Evolutionary conservation across 176 grass and related monocot genomes (phyloP).

Genomic region (Bolboschoenus planiculmis): DNA sequence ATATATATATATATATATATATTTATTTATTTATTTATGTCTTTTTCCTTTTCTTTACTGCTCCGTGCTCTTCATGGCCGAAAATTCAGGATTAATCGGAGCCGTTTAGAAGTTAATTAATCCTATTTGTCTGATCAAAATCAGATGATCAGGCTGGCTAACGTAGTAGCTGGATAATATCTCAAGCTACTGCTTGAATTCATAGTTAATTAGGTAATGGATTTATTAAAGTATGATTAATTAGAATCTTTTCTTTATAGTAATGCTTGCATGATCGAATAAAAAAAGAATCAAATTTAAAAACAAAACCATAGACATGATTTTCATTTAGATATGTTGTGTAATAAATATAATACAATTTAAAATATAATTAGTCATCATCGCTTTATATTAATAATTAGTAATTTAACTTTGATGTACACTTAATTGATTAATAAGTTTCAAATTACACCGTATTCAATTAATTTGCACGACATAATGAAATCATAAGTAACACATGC

Average conservation of each 20-base stretch:
- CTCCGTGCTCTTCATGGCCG: neutral
- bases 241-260: no score
- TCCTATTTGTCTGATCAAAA: neutral
- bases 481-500: neutral
- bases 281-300: no score
- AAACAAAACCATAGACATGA: neutral
- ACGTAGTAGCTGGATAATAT: neutral
- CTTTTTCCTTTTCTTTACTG: neutral
- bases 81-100: neutral
- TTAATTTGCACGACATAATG: neutral
- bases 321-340: neutral
- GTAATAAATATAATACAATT: neutral
- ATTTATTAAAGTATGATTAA: neutral
- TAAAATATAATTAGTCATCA: neutral
- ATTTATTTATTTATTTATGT: neutral
- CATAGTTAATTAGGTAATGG: neutral
- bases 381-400: neutral
- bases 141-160: neutral
- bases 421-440: neutral
- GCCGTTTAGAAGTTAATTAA: no score
- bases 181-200: neutral
- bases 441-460: neutral
- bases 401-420: neutral
- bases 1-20: no score
- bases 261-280: neutral